Conservation (phyloP, 495 filamentous ascomycete genomes). For the Tuber melanosporum region DNA sequence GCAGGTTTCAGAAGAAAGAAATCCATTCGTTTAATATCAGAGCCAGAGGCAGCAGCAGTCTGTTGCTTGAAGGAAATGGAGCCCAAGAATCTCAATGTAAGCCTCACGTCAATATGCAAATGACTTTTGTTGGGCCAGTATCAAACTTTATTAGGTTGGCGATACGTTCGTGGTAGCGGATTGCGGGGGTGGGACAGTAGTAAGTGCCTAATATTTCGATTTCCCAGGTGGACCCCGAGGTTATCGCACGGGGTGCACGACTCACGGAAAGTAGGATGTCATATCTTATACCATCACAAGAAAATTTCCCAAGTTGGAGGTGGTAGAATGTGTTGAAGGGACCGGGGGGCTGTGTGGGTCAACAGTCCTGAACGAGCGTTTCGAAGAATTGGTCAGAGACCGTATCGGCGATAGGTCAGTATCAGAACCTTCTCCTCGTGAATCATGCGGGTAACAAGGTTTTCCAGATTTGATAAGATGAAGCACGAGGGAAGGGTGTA, state of each 20-base stretch:
- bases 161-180: conserved; percentile 70
- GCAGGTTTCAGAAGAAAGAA: conserved; percentile 51
- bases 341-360: conserved; percentile 60
- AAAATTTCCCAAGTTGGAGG: conserved; percentile 45
- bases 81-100: conserved; percentile 21
- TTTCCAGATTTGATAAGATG: conserved; percentile 48
- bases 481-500: conserved; percentile 59
- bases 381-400: conserved; percentile 57
- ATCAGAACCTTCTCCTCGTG: background rate
- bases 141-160: conserved; percentile 43
- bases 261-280: conserved; percentile 36
- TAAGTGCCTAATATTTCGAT: conserved; percentile 7
- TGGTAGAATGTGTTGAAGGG: conserved; percentile 61
- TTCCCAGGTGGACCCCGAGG: background rate
- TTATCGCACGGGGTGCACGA: background rate
- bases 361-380: conserved; percentile 59
- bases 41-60: conserved; percentile 48
- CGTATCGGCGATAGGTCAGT: conserved; percentile 49
- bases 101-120: background rate
- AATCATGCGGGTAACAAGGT: background rate
- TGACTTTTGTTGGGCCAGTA: background rate
- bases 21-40: conserved; percentile 51
- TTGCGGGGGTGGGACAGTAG: conserved; percentile 65
- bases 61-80: conserved; percentile 24
- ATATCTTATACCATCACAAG: conserved; percentile 49